Base-by-base conservation (phyloP, 352 stramenopile genomes). In the Phytophthora fragariaefolia region DNA sequence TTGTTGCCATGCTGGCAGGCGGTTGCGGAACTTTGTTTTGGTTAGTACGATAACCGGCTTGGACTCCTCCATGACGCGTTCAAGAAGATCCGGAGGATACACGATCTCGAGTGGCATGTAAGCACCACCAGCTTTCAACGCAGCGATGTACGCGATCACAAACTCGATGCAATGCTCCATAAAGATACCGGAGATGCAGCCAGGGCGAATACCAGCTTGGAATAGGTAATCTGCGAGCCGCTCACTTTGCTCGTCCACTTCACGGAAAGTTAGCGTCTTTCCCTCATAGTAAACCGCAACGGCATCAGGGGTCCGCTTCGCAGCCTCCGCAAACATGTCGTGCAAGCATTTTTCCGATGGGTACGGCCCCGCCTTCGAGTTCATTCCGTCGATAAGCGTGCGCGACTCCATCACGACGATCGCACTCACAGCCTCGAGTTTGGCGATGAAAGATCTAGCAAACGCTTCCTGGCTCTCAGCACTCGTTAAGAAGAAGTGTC, bases 91-190 rank as follows among this genome's bases (percentile, higher is more conserved):
- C 3, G 90, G 93, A 13, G 94, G 94, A 65, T 98, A 98, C 56
- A 93, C 85, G 54, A 93, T 89, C 66, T 93, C 85, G 20, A 93
- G 65, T 15, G 92, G 92, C 84, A 98, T 97, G 82, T 97, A 98
- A 7, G 87, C 87, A 18, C 87, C 92, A 13, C 93, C 91, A 17
- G 90, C 91, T 73, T 97, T 98, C 26, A 98, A 77, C 9, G 91
- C 88, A 7, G 92, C 93, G 30, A 98, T 76, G 69, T 97, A 97
- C 6, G 80, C 85, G 20, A 98, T 79, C 40, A 97, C 90, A 67
- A 97, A 98, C 77, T 97, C 87, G 54, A 89, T 80, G 57, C 87
- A 96, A 36, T 96, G 91, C 57, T 97, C 92, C 90, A 98, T 97
- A 64, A 98, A 93, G 70, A 93, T 90, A 27, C 82, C 85, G 47